Base-by-base conservation (phyloP, 2,329 filamentous ascomycete genomes). In the Aspergillus sp. region DNA sequence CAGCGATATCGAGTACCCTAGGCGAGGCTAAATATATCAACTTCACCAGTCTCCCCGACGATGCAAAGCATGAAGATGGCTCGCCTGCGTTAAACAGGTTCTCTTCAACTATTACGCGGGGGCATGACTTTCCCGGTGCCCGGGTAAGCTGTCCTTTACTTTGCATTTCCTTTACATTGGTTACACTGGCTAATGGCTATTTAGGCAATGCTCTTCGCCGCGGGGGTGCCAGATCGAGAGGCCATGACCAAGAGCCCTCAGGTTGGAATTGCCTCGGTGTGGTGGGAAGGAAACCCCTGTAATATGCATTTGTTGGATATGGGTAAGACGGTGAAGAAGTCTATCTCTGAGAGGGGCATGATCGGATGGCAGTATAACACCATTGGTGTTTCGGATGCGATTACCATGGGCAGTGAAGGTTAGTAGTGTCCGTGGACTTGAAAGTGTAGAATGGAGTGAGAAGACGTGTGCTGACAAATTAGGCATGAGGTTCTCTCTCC, bases 271-370 rank as follows among this genome's bases (percentile, higher is more conserved):
- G 85, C 89, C 5, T 89, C 86, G 4, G 87, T 96, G 4, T 96
- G 90, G 90, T 97, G 90, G 90, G 89, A 96, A 69, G 91, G 91
- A 29, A 96, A 96, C 64, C 88, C 91, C 34, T 96, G 90, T 81
- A 95, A 95, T 45, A 69, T 72, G 63, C 60, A 73, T 84, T 82
- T 97, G 53, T 77, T 94, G 49, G 88, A 94, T 55, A 78, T 97
- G 52, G 91, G 86, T 33, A 89, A 88, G 61, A 86, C 87, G 42
- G 86, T 93, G 58, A 97, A 96, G 70, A 82, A 81, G 56, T 79
- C 86, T 1, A 77, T 96, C 2, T 74, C 85, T 57, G 86, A 86
- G 58, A 80, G 90, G 59, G 85, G 83, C 27, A 94, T 96, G 87
- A 76, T 97, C 27, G 90, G 81, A 39, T 97, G 89, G 89, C 88